Evolutionary conservation across 345 rosid genomes (phyloP).

Genomic region (Salix caprea): DNA sequence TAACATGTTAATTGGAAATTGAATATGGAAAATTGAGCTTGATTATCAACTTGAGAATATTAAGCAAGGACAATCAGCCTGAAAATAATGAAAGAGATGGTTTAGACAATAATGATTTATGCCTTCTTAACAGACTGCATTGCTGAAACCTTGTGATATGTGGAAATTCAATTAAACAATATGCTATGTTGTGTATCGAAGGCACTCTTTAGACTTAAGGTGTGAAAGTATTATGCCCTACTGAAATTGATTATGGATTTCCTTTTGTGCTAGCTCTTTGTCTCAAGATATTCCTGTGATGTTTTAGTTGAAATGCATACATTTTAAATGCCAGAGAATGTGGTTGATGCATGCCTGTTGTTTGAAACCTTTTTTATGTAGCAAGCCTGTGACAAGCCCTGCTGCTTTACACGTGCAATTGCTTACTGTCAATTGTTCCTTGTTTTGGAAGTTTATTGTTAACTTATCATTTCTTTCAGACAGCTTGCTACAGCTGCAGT

Average conservation of each 20-base stretch:
- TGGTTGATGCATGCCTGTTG: background rate
- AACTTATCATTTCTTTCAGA: slow-evolving; percentile 39
- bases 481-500: slow-evolving; percentile 68
- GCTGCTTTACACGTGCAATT: too few relatives aligned
- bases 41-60: background rate
- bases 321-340: background rate
- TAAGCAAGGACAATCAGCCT: too few relatives aligned
- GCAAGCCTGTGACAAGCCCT: too few relatives aligned
- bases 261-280: background rate
- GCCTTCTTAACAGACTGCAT: too few relatives aligned
- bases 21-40: background rate
- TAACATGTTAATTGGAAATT: background rate
- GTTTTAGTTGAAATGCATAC: background rate
- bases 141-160: too few relatives aligned
- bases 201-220: background rate
- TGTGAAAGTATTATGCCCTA: background rate
- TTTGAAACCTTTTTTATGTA: background rate
- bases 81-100: too few relatives aligned
- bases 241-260: background rate
- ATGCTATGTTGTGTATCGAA: background rate
- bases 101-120: too few relatives aligned
- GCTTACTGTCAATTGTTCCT: too few relatives aligned
- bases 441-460: background rate
- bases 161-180: background rate
- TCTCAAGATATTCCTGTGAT: too few relatives aligned